Percentiles rank a stretch among this genome's conserved stretches.
Conservation (phyloP, 1,284 basidiomycete species). For the Puccinia hordei region DNA sequence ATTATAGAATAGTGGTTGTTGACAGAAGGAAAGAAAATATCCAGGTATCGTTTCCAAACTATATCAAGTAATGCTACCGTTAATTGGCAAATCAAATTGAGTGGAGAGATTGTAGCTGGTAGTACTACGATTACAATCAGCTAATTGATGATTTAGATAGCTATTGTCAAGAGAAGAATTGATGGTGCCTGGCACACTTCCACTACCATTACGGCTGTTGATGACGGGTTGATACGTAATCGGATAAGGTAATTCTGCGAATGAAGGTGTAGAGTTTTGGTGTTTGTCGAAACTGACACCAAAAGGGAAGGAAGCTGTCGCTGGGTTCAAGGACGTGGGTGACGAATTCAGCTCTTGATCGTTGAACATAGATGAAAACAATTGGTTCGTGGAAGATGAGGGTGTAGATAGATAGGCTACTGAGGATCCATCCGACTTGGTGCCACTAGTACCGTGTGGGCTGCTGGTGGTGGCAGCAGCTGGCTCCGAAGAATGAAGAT, state of each 20-base stretch:
- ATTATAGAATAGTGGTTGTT: too few species aligned
- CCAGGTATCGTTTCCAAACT: not conserved
- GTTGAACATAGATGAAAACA: not conserved
- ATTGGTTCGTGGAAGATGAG: not conserved
- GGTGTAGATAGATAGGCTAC: conserved; percentile 5
- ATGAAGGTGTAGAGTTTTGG: not conserved
- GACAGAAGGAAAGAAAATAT: not conserved
- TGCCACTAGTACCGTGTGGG: not conserved
- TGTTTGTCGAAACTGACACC: not conserved
- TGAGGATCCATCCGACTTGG: not conserved
- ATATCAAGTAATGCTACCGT: not conserved
- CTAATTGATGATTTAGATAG: not conserved
- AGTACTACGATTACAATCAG: not conserved
- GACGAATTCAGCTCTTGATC: conserved; percentile 3
- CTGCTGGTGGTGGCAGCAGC: not conserved
- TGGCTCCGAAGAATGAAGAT: not conserved
- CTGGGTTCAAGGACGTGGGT: not conserved
- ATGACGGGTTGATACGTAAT: not conserved
- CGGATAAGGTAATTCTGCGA: not conserved
- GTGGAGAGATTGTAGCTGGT: not conserved
- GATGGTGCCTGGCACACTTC: not conserved
- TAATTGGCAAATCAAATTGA: not conserved
- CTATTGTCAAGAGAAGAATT: not conserved
- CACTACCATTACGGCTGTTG: not conserved
- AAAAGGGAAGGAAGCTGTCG: conserved; percentile 6